Evolutionary conservation across 768 basidiomycete species (phyloP).

Genomic region (Calocybe cyanea): DNA sequence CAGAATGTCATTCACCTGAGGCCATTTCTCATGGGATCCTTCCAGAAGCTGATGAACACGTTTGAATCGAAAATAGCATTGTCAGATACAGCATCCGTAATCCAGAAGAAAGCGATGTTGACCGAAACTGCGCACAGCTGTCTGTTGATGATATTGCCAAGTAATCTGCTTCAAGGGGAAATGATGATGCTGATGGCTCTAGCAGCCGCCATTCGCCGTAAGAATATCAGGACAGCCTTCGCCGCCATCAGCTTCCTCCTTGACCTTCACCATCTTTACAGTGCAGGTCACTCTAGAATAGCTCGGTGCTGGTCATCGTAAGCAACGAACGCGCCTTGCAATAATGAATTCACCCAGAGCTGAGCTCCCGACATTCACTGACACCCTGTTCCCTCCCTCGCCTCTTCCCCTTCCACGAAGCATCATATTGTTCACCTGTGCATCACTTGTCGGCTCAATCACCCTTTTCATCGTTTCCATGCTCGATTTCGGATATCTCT

Average conservation of each 20-base stretch:
- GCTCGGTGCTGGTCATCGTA: conserved; percentile 27
- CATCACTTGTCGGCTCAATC: conserved; percentile 21
- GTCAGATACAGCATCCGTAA: too few relatives aligned
- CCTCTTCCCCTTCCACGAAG: conserved; percentile 20
- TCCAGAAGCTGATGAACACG: too few relatives aligned
- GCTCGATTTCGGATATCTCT: conserved; percentile 31
- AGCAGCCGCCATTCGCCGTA: too few relatives aligned
- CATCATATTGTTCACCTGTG: conserved; percentile 24
- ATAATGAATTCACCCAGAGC: conserved; percentile 15
- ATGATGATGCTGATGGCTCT: too few relatives aligned
- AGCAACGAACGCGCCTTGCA: conserved; percentile 7
- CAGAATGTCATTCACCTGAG: too few relatives aligned
- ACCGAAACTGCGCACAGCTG: too few relatives aligned
- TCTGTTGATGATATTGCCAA: too few relatives aligned
- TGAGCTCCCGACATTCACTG: conserved; percentile 12
- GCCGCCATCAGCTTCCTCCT: neutral
- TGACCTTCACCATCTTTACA: conserved; percentile 6
- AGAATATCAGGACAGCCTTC: too few relatives aligned
- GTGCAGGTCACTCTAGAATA: conserved; percentile 26
- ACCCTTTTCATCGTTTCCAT: conserved; percentile 26
- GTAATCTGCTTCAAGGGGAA: too few relatives aligned
- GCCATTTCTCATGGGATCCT: too few relatives aligned
- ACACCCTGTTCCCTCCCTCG: conserved; percentile 9
- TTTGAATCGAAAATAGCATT: too few relatives aligned
- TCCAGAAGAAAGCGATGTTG: too few relatives aligned